Percentiles rank a stretch among this genome's conserved stretches.
Conservation (phyloP, 495 filamentous ascomycete genomes). For the Penicillium daleae region DNA sequence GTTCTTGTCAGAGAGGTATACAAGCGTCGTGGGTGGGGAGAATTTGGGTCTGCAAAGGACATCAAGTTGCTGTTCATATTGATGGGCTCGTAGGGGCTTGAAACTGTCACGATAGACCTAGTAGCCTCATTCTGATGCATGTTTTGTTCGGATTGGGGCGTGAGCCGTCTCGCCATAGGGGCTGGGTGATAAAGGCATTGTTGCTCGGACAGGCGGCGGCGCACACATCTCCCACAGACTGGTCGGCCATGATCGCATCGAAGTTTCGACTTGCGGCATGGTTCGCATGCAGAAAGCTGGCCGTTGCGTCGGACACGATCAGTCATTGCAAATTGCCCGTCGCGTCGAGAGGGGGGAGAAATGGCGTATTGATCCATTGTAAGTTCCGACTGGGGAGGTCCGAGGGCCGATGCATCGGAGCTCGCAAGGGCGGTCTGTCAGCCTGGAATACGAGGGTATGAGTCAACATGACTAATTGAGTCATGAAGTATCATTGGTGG, state of each 20-base stretch:
- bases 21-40: not conserved
- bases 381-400: not conserved
- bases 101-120: not conserved
- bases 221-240: not conserved
- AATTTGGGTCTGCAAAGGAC: not conserved
- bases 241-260: not conserved
- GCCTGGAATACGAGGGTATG: not conserved
- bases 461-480: no score
- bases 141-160: not conserved
- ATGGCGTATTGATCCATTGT: not conserved
- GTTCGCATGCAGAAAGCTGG: conserved; percentile 3
- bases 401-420: not conserved
- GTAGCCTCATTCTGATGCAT: not conserved
- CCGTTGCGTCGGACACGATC: conserved; percentile 4
- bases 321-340: not conserved
- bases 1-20: conserved; percentile 1
- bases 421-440: not conserved
- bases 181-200: conserved; percentile 6
- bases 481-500: not conserved
- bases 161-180: not conserved
- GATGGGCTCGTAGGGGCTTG: not conserved
- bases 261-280: conserved; percentile 5
- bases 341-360: not conserved
- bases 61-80: conserved; percentile 4
- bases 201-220: not conserved